phyloP scores from a whole-genome alignment of 225 moss, liverwort and hornwort genomes.

The Pseudisothecium myosuroides region DNA sequence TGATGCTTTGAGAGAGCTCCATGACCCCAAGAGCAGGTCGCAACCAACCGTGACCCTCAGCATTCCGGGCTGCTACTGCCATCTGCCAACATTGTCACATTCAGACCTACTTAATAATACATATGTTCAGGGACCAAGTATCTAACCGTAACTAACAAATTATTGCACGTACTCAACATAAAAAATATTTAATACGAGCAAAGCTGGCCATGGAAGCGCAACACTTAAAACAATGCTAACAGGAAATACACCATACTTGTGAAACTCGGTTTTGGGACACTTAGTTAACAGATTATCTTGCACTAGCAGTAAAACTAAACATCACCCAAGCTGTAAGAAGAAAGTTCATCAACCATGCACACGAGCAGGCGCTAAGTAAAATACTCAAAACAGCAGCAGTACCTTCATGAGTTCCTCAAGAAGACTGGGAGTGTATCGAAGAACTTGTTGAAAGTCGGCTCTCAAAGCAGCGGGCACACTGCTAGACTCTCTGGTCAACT shows the following conservation, averaged over 20 bases:
- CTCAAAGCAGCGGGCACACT: conserved; percentile 51
- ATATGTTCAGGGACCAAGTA: neutral
- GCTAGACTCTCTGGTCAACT: conserved; percentile 68
- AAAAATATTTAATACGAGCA: neutral
- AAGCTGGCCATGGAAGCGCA: neutral
- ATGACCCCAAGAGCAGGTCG: conserved; percentile 95
- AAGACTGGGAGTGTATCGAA: conserved; percentile 70
- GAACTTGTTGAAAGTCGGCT: conserved; percentile 76
- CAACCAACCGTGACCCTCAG: conserved; percentile 91
- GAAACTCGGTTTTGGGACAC: neutral
- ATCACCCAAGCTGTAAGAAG: neutral
- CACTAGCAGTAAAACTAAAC: neutral
- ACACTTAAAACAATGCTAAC: neutral
- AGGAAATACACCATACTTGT: neutral
- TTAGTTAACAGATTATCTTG: neutral
- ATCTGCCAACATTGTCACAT: conserved; percentile 38
- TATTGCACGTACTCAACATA: neutral
- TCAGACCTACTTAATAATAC: neutral
- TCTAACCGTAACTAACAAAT: neutral
- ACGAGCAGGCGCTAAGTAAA: neutral
- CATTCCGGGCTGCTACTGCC: conserved; percentile 80
- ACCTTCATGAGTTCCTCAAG: conserved; percentile 99
- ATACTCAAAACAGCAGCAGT: neutral
- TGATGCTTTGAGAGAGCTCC: conserved; percentile 96
- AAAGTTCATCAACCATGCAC: neutral